Percentiles rank a stretch among this genome's conserved stretches.
These are phyloP conservation scores for Ampelocalamus luodianensis DNA, from an alignment of 176 grass and related monocot species.

Conservation along the genomic window DNA sequence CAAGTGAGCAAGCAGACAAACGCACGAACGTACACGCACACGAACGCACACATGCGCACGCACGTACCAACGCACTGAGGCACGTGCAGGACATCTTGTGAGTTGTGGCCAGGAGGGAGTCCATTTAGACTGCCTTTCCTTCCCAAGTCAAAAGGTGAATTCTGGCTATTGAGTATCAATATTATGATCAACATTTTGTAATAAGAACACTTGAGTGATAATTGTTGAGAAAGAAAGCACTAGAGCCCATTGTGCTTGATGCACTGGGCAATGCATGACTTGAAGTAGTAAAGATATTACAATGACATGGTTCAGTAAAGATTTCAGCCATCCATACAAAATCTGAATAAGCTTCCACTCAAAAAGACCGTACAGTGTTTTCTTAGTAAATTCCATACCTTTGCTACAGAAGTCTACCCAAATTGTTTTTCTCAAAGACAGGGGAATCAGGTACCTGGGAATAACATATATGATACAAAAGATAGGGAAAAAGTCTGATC, in stretches of 20 bases:
- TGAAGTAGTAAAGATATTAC: not conserved
- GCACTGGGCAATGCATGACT: slow-evolving; percentile 1
- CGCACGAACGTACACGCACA: slow-evolving; percentile 4
- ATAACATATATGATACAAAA: not conserved
- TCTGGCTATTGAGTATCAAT: slow-evolving; percentile 1
- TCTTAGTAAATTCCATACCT: slow-evolving; percentile 10
- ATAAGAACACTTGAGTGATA: not conserved
- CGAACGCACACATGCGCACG: slow-evolving; percentile 11
- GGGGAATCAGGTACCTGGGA: not conserved
- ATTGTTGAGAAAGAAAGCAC: not conserved
- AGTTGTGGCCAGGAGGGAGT: slow-evolving; percentile 16
- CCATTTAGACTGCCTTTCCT: not conserved
- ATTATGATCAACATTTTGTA: slow-evolving; percentile 20
- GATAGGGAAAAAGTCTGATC: not conserved
- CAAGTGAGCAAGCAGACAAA: slow-evolving; percentile 46
- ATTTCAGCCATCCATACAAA: not conserved
- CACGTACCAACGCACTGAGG: slow-evolving; percentile 18
- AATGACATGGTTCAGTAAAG: slow-evolving; percentile 30
- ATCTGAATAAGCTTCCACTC: slow-evolving; percentile 41
- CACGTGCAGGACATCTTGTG: slow-evolving; percentile 43
- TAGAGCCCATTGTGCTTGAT: slow-evolving; percentile 3
- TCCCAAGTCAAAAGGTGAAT: not conserved
- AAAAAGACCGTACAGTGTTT: not conserved
- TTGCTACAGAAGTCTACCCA: not conserved
- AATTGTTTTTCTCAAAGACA: not conserved